A percentile compares a stretch with the other conserved stretches of the same genome.
Conservation (phyloP, 176 grass and related monocot genomes). For the Tillandsia fasciculata region DNA sequence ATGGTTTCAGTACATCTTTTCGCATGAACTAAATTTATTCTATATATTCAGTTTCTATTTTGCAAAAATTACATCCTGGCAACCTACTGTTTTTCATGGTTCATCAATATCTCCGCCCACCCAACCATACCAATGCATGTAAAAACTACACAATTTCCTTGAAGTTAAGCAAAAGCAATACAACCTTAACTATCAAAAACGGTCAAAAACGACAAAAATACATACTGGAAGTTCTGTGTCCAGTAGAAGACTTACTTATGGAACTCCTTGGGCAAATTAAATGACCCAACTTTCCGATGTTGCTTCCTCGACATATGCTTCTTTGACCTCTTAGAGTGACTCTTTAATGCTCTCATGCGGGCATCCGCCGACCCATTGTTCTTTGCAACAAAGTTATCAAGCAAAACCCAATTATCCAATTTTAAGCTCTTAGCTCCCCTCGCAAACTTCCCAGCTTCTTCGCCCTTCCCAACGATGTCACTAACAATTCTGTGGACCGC, state of each 20-base stretch:
- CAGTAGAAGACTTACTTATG: constrained; percentile 30
- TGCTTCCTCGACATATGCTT: constrained; percentile 56
- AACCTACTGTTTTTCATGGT: too few species aligned
- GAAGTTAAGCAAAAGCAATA: too few species aligned
- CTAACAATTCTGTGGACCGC: constrained; percentile 33
- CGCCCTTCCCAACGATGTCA: constrained; percentile 62
- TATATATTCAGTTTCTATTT: too few species aligned
- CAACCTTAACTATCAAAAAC: too few species aligned
- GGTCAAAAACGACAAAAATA: too few species aligned
- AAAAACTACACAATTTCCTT: too few species aligned
- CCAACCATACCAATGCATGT: too few species aligned
- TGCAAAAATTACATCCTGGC: too few species aligned
- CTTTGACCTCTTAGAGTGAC: constrained; percentile 49
- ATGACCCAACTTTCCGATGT: constrained; percentile 55
- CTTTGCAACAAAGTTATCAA: constrained; percentile 51
- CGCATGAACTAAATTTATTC: too few species aligned
- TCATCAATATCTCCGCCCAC: too few species aligned
- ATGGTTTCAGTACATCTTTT: too few species aligned
- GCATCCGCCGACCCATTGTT: constrained; percentile 35
- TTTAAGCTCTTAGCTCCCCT: constrained; percentile 51
- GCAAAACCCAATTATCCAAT: constrained; percentile 41
- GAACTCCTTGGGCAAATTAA: constrained; percentile 37
- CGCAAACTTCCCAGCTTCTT: constrained; percentile 31
- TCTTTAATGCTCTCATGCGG: constrained; percentile 40
- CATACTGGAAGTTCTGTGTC: background rate